Conservation (phyloP, 805 yeast species). For the Candida germanica region DNA sequence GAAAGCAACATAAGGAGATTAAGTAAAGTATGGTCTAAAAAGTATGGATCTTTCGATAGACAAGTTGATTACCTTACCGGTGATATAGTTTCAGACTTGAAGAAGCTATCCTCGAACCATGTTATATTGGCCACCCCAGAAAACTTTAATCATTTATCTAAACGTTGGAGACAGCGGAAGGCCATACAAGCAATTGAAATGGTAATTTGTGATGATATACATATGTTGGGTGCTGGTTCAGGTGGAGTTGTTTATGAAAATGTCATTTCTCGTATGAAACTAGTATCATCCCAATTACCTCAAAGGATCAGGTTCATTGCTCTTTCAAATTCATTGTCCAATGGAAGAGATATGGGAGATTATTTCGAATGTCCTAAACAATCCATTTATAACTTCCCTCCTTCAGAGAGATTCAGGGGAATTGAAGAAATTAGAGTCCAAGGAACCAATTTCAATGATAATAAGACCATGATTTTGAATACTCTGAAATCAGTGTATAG, state of each 20-base stretch:
- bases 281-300: constrained; percentile 66
- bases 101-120: constrained; percentile 57
- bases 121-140: constrained; percentile 73
- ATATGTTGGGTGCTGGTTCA: constrained; percentile 55
- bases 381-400: constrained; percentile 66
- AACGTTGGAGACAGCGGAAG: constrained; percentile 80
- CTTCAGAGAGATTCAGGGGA: constrained; percentile 55
- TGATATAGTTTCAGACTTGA: constrained; percentile 53
- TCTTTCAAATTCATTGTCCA: constrained; percentile 65
- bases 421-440: constrained; percentile 56
- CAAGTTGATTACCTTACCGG: constrained; percentile 52
- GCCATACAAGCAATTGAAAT: constrained; percentile 66
- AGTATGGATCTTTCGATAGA: constrained; percentile 51
- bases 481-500: constrained; percentile 50
- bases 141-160: constrained; percentile 69
- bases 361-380: constrained; percentile 77
- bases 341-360: constrained; percentile 73
- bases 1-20: constrained; percentile 53
- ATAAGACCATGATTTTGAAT: constrained; percentile 31
- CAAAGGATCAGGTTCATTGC: constrained; percentile 59
- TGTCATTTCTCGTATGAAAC: constrained; percentile 65
- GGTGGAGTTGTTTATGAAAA: constrained; percentile 68
- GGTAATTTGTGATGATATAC: constrained; percentile 71
- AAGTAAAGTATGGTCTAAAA: constrained; percentile 49
- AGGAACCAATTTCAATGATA: constrained; percentile 45